phyloP scores from a whole-genome alignment of 2,329 filamentous ascomycete species.

The Thielaviopsis punctulata region DNA sequence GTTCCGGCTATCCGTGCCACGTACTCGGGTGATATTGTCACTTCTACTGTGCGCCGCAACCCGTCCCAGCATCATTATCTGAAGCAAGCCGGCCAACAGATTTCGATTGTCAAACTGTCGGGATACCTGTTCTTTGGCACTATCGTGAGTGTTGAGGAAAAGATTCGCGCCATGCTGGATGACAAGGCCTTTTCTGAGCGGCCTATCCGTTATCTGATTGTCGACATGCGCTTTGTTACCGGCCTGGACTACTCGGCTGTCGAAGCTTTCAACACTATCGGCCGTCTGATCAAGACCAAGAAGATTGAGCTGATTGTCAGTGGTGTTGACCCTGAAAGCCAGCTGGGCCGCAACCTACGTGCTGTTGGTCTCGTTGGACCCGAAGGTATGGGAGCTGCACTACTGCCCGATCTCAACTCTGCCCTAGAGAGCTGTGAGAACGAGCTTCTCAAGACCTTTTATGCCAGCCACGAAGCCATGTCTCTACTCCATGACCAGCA shows the following conservation, averaged over 20 bases:
- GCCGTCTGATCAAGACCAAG: conserved; percentile 61
- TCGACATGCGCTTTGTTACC: conserved; percentile 79
- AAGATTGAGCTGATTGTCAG: conserved; percentile 69
- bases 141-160: conserved; percentile 85
- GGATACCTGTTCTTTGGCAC: conserved; percentile 98
- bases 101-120: conserved; percentile 76
- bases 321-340: conserved; percentile 57
- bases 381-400: conserved; percentile 53
- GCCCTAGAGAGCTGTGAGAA: conserved; percentile 92
- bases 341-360: conserved; percentile 60
- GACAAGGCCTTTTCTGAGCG: conserved; percentile 61
- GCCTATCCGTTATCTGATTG: conserved; percentile 75
- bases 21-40: conserved; percentile 78
- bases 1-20: conserved; percentile 76
- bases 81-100: conserved; percentile 69
- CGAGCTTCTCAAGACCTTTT: conserved; percentile 68
- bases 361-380: conserved; percentile 62
- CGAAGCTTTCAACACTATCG: conserved; percentile 86
- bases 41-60: conserved; percentile 83
- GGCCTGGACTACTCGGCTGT: conserved; percentile 93
- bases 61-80: conserved; percentile 78
- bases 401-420: conserved; percentile 82
- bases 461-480: conserved; percentile 48
- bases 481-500: conserved; percentile 17
- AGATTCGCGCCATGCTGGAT: conserved; percentile 65